Percentiles rank a stretch among this genome's conserved stretches.
phyloP scores from a whole-genome alignment of 331 rosid species.

The Telfairia occidentalis region DNA sequence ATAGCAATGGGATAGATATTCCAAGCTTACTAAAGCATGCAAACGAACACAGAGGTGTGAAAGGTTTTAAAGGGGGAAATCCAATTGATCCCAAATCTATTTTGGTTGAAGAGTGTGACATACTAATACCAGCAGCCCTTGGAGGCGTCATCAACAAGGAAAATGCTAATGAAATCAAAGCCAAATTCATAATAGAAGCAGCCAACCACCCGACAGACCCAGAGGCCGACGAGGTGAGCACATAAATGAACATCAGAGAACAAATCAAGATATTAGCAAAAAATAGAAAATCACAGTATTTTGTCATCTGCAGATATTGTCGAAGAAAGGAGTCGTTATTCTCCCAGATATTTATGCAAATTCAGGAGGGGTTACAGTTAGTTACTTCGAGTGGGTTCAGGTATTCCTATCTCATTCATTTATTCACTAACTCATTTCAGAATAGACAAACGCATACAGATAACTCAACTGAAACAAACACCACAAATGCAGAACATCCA shows the following conservation, averaged over 20 bases:
- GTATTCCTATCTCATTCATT: slow-evolving; percentile 18
- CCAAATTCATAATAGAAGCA: slow-evolving; percentile 82
- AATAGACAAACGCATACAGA: background rate
- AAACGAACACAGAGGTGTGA: slow-evolving; percentile 42
- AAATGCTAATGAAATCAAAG: slow-evolving; percentile 69
- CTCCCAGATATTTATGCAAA: slow-evolving; percentile 96
- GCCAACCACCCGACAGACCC: slow-evolving; percentile 98
- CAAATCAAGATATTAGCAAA: background rate
- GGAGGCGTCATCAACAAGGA: slow-evolving; percentile 96
- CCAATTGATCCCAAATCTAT: slow-evolving; percentile 43
- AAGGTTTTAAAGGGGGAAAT: slow-evolving; percentile 68
- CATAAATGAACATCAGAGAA: background rate
- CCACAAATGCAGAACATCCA: slow-evolving; percentile 63
- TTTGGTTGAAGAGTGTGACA: slow-evolving; percentile 79
- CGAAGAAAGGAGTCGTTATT: slow-evolving; percentile 65
- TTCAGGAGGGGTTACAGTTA: slow-evolving; percentile 94
- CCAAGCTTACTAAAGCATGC: slow-evolving; percentile 56
- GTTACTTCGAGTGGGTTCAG: slow-evolving; percentile 99
- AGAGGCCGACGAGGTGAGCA: slow-evolving; percentile 77
- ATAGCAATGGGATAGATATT: slow-evolving; percentile 60
- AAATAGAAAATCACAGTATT: background rate
- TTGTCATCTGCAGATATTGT: slow-evolving; percentile 46
- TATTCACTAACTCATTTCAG: background rate
- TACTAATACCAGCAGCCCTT: slow-evolving; percentile 89
- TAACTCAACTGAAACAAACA: background rate